Evolutionary conservation across 2,329 filamentous ascomycete genomes (phyloP).

Genomic region (Penicillium sp.): DNA sequence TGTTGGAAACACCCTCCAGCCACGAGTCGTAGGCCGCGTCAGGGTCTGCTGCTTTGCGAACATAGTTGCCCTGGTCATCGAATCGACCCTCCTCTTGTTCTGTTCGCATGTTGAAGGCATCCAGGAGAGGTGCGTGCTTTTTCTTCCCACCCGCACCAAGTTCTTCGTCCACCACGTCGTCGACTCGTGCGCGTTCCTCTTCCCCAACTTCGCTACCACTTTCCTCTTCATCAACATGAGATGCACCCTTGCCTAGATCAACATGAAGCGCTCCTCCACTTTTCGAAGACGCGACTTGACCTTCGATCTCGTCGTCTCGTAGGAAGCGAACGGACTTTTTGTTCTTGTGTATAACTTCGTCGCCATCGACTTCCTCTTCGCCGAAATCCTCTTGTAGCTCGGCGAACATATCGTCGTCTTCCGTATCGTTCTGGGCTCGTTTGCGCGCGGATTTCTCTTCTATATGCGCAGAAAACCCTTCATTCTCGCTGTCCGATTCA

Average conservation of each 20-base stretch:
- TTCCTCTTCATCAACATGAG: slow-evolving; percentile 62
- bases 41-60: slow-evolving; percentile 83
- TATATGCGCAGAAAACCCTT: slow-evolving; percentile 77
- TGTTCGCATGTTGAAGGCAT: slow-evolving; percentile 89
- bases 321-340: slow-evolving; percentile 62
- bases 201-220: slow-evolving; percentile 62
- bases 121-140: slow-evolving; percentile 86
- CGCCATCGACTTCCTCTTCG: slow-evolving; percentile 52
- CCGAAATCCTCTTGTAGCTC: slow-evolving; percentile 60
- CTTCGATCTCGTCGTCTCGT: slow-evolving; percentile 66
- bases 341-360: slow-evolving; percentile 55
- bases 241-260: slow-evolving; percentile 53
- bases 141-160: slow-evolving; percentile 87
- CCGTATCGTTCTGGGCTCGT: slow-evolving; percentile 36
- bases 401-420: slow-evolving; percentile 78
- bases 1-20: slow-evolving; percentile 89
- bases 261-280: slow-evolving; percentile 65
- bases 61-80: slow-evolving; percentile 85
- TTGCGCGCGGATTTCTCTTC: slow-evolving; percentile 53
- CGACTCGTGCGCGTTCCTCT: slow-evolving; percentile 65
- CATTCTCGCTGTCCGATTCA: slow-evolving; percentile 87
- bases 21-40: slow-evolving; percentile 89
- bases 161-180: slow-evolving; percentile 79
- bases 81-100: slow-evolving; percentile 93
- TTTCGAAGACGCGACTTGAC: slow-evolving; percentile 71